Evolutionary conservation across 2,329 filamentous ascomycete genomes (phyloP).

Genomic region (Talaromyces sp.): DNA sequence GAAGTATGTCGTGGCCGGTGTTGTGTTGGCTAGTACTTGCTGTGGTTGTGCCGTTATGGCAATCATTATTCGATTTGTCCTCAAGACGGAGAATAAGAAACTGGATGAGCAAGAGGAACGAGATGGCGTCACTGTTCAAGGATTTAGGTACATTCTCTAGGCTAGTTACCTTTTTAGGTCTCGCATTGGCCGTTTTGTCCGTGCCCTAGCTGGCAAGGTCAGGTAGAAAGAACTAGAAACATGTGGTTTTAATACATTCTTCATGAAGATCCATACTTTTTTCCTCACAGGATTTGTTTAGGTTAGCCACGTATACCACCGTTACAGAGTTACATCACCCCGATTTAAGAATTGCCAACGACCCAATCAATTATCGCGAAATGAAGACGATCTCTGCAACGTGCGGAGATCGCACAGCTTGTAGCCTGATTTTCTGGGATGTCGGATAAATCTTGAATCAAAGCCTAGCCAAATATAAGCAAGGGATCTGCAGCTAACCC

Average conservation of each 20-base stretch:
- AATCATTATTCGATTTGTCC: background rate
- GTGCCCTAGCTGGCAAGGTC: background rate
- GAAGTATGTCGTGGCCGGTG: background rate
- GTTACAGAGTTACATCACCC: background rate
- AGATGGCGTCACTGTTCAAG: background rate
- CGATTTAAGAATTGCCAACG: background rate
- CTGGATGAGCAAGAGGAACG: background rate
- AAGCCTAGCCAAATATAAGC: background rate
- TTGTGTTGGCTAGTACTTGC: background rate
- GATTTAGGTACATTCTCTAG: background rate
- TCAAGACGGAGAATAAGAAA: background rate
- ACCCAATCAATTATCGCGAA: background rate
- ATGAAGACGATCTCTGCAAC: background rate
- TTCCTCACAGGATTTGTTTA: background rate
- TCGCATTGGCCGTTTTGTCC: background rate
- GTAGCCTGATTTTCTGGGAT: background rate
- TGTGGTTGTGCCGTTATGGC: background rate
- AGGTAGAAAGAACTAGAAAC: background rate
- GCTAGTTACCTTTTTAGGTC: background rate
- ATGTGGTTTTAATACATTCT: background rate
- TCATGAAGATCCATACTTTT: background rate
- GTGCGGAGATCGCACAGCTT: background rate
- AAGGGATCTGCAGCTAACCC: conserved; percentile 8
- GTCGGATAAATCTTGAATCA: background rate
- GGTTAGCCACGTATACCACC: background rate